phyloP scores from a whole-genome alignment of 495 filamentous ascomycete species.

The Penicillium steckii region DNA sequence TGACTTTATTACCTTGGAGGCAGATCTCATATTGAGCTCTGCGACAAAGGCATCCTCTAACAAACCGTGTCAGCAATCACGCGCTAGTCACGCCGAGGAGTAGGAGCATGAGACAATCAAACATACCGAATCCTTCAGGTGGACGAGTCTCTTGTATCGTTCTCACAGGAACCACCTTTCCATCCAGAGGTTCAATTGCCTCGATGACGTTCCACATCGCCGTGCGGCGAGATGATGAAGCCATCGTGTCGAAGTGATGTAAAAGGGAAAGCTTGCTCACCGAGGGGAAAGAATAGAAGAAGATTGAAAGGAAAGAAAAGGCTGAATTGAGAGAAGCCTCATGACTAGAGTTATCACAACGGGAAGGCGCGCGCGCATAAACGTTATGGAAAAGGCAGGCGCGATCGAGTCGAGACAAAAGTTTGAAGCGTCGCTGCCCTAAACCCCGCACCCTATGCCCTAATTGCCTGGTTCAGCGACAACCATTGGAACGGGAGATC shows the following conservation, averaged over 20 bases:
- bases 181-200: slow-evolving; percentile 28
- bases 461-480: slow-evolving; percentile 26
- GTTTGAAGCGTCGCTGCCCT: too few species aligned
- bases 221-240: not conserved
- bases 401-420: too few species aligned
- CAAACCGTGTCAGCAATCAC: not conserved
- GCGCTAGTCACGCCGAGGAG: not conserved
- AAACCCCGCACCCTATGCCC: slow-evolving; percentile 37
- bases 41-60: slow-evolving; percentile 43
- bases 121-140: slow-evolving; percentile 39
- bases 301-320: too few species aligned
- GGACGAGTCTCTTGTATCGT: slow-evolving; percentile 45
- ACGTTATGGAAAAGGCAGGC: too few species aligned
- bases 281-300: too few species aligned
- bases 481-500: not conserved
- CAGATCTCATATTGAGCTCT: slow-evolving; percentile 44
- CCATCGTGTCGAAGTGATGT: too few species aligned
- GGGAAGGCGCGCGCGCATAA: too few species aligned
- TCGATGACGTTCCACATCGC: slow-evolving; percentile 16
- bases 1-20: slow-evolving; percentile 48
- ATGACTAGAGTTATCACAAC: too few species aligned
- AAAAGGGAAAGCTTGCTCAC: too few species aligned
- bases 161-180: slow-evolving; percentile 34
- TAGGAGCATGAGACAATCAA: not conserved
- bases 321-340: too few species aligned